Base-by-base conservation (phyloP, 2,329 filamentous ascomycete species). In the Huntiella bhutanensis region DNA sequence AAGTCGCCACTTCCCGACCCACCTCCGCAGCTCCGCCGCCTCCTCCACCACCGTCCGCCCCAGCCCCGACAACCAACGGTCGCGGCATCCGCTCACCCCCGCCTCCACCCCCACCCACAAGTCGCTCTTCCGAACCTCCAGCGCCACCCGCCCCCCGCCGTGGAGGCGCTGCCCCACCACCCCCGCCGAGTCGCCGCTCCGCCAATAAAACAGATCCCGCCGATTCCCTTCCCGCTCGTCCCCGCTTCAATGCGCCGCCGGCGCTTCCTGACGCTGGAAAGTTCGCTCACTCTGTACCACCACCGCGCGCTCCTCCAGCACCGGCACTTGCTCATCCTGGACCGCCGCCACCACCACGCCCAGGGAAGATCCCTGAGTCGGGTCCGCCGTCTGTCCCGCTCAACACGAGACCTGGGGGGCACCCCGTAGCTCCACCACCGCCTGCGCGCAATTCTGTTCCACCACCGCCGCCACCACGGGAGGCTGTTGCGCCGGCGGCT, bases 241-340 rank as follows among this genome's bases (percentile, higher is more conserved):
- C 75, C 6, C 72, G 70, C 54, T 96, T 93, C 64, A 73, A 77
- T 53, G 88, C 84, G 6, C 91, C 91, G 40, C 91, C 91, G 33
- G 83, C 88, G 2, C 64, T 96, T 50, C 76, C 84, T 47, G 87
- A 94, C 60, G 91, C 91, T 49, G 91, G 91, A 34, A 93, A 84
- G 61, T 91, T 76, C 57, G 85, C 81, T 3, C 69, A 78, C 62
- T 71, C 60, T 13, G 40, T 47, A 7, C 47, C 41, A 3, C 49
- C 49, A 5, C 49, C 49, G 16, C 51, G 47, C 13, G 34, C 35
- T n/a, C 33, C 41, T n/a, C 16, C 41, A 2, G 41, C 41, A 12
- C 45, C 43, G 16, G 4, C 41, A 5, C 15, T 50, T n/a, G 48
- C 48, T 7, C 38, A 50, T 15, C 45, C 48, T 32, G 48, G 48